Base-by-base conservation (phyloP, 2,329 filamentous ascomycete species). In the Ceratocystis harringtonii region DNA sequence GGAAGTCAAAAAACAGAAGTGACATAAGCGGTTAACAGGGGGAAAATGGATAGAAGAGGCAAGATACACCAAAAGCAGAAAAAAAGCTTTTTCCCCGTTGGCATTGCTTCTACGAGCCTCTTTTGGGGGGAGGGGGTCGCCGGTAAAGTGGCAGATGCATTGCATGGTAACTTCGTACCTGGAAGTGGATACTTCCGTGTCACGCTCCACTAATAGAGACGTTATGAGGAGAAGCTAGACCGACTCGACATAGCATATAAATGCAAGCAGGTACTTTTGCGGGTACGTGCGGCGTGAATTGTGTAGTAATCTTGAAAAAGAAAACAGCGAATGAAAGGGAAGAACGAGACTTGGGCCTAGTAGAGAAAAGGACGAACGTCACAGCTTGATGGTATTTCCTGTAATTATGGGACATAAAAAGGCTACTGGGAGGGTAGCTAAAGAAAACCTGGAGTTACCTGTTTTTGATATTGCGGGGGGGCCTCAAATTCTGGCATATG, bases 181-280 rank as follows among this genome's bases (percentile, higher is more conserved):
- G 52, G 52, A 57, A 30, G 52, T 57, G 52, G 52, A 57, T 57
- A 28, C 52, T 30, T 57, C 36, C 52, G 52, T 57, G 52, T 57
- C 52, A 57, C 52, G 52, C 52, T 28, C 52, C 52, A 57, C 52
- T 32, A 12, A 17, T 28, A 30, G 28, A 32, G 10, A 41, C 3
- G 36, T 41, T 41, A 12, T 41, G 36, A 41, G 36, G 36, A 41
- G 36, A 41, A 41, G 36, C 36, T 41, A 41, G 36, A 41, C 36
- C 36, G 36, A 41, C 36, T 41, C 36, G 12, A 41, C 36, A 15
- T 41, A 25, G 8, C 5, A 55, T 25, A 15, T 28, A 32, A 15
- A 41, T 41, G 36, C 10, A 41, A 41, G 10, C 12, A 41, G 36
- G 36, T 41, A 41, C 36, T 25, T 28, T 32, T 57, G 22, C 25